Evolutionary conservation across 2,329 filamentous ascomycete species (phyloP).

Genomic region (Xylaria arbuscula): DNA sequence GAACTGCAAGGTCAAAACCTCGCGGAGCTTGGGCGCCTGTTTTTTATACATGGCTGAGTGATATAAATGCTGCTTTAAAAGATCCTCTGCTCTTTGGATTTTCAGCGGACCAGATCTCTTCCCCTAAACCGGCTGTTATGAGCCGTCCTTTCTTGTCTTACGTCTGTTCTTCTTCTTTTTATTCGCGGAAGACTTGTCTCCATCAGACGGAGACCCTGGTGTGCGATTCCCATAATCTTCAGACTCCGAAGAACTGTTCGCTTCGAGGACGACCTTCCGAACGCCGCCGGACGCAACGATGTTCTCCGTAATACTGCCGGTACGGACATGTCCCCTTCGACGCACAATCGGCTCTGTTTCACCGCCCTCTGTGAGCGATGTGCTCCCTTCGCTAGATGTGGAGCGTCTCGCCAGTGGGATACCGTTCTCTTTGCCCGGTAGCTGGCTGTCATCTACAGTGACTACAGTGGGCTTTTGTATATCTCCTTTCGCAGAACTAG

Average conservation of each 20-base stretch:
- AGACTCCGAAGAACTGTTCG: slow-evolving; percentile 63
- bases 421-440: slow-evolving; percentile 34
- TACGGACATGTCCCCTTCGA: slow-evolving; percentile 64
- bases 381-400: slow-evolving; percentile 37
- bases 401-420: slow-evolving; percentile 37
- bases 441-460: slow-evolving; percentile 32
- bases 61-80: not conserved
- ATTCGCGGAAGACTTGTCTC: slow-evolving; percentile 27
- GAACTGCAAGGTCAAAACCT: not conserved
- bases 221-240: slow-evolving; percentile 30
- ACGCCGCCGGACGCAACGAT: slow-evolving; percentile 77
- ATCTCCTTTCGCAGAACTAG: slow-evolving; percentile 35
- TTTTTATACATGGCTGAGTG: not conserved
- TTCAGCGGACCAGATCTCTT: not conserved
- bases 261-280: slow-evolving; percentile 78
- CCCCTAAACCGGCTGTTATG: slow-evolving; percentile 11
- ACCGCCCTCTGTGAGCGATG: slow-evolving; percentile 41
- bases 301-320: slow-evolving; percentile 81
- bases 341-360: slow-evolving; percentile 37
- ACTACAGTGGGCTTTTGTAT: slow-evolving; percentile 37
- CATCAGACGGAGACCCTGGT: slow-evolving; percentile 32
- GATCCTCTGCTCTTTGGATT: not conserved
- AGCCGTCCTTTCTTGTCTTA: slow-evolving; percentile 52
- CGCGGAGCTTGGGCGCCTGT: not conserved
- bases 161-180: slow-evolving; percentile 36